Conservation (phyloP, 805 yeast species). For the Candida manassasensis region DNA sequence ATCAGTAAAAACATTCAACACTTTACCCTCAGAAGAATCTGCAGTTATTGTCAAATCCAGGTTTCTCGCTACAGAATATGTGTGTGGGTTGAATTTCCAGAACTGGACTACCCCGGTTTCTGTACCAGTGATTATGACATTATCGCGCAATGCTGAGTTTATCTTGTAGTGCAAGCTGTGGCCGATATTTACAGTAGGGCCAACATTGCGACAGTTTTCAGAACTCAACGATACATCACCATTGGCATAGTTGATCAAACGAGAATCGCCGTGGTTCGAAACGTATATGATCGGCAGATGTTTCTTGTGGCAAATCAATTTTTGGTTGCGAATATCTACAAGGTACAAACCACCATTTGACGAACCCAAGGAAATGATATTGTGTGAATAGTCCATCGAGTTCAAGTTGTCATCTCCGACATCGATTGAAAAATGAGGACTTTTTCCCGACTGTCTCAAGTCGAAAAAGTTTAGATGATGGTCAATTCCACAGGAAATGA, state of each 20-base stretch:
- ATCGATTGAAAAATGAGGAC: conserved; percentile 13
- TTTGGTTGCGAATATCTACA: conserved; percentile 20
- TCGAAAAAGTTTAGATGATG: conserved; percentile 22
- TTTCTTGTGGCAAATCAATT: conserved; percentile 10
- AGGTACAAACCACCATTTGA: conserved; percentile 18
- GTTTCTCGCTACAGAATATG: not conserved
- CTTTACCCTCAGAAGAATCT: conserved; percentile 1
- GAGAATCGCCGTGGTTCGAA: not conserved
- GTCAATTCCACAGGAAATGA: conserved; percentile 23
- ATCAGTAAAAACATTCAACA: not conserved
- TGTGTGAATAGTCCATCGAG: conserved; percentile 11
- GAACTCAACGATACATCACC: conserved; percentile 1
- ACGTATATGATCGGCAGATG: conserved; percentile 6
- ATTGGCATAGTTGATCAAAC: not conserved
- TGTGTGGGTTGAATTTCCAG: conserved; percentile 8
- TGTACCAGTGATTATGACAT: conserved; percentile 15
- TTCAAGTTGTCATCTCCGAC: conserved; percentile 23
- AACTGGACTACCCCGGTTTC: conserved; percentile 16
- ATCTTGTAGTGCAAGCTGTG: conserved; percentile 7
- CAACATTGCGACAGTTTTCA: not conserved
- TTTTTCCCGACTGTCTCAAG: conserved; percentile 10
- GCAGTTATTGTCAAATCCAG: not conserved
- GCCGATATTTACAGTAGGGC: not conserved
- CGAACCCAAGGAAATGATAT: conserved; percentile 15
- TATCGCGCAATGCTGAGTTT: conserved; percentile 9